Conservation (phyloP, 2,329 filamentous ascomycete species). For the Exophiala xenobiotica region DNA sequence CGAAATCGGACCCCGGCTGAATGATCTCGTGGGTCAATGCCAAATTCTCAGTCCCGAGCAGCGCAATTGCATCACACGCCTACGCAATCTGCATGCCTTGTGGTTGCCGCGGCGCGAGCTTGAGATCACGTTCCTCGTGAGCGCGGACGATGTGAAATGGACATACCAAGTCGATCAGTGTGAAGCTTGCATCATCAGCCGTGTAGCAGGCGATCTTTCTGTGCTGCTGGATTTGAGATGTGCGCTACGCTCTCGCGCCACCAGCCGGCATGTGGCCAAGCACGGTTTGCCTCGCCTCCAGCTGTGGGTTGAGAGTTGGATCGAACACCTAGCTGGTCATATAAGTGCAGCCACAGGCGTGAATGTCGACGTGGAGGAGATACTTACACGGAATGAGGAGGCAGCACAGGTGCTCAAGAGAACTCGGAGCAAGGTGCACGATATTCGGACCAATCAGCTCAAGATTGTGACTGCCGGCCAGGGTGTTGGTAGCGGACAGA, state of each 20-base stretch:
- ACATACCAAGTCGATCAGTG: slow-evolving; percentile 37
- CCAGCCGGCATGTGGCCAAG: slow-evolving; percentile 14
- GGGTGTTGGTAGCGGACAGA: background rate
- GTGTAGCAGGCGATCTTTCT: slow-evolving; percentile 32
- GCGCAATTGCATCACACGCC: slow-evolving; percentile 28
- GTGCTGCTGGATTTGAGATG: slow-evolving; percentile 35
- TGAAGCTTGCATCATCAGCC: slow-evolving; percentile 40
- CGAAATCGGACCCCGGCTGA: slow-evolving; percentile 29
- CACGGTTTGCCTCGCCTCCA: slow-evolving; percentile 19
- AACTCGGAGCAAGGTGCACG: slow-evolving; percentile 13
- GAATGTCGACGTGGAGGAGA: slow-evolving; percentile 9
- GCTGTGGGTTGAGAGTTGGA: slow-evolving; percentile 22
- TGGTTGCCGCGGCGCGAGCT: slow-evolving; percentile 33
- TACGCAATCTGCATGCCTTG: slow-evolving; percentile 35
- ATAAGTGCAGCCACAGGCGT: slow-evolving; percentile 4
- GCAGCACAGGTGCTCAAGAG: slow-evolving; percentile 12
- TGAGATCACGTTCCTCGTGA: slow-evolving; percentile 10
- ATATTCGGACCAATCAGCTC: slow-evolving; percentile 5
- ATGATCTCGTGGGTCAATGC: slow-evolving; percentile 20
- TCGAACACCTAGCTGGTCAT: slow-evolving; percentile 5
- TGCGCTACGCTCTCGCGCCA: slow-evolving; percentile 16
- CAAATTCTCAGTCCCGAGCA: slow-evolving; percentile 21
- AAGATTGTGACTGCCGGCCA: slow-evolving; percentile 1
- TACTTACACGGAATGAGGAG: slow-evolving; percentile 12
- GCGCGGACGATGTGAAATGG: slow-evolving; percentile 21